Evolutionary conservation across 1,139 yeast species (phyloP).

Genomic region (Saccharomyces hybrid): DNA sequence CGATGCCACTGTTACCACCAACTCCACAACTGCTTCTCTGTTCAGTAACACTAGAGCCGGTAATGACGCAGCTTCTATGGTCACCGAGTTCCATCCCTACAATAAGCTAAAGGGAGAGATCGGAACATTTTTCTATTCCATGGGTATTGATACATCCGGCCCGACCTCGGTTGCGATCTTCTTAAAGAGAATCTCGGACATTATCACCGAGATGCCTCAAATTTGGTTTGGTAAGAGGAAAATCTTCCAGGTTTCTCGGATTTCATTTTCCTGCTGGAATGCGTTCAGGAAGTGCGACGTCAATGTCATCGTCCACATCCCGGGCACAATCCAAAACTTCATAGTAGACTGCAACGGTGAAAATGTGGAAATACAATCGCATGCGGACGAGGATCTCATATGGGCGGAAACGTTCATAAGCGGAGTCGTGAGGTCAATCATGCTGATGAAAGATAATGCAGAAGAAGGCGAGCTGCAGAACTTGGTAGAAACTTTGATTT

Average conservation of each 20-base stretch:
- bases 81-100: constrained; percentile 23
- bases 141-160: constrained; percentile 59
- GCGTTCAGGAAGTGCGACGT: constrained; percentile 70
- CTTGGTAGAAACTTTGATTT: constrained; percentile 53
- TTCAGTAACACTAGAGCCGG: constrained; percentile 4
- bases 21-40: neutral
- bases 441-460: constrained; percentile 64
- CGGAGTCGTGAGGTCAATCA: constrained; percentile 63
- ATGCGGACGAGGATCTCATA: constrained; percentile 35
- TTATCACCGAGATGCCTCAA: constrained; percentile 56
- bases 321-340: constrained; percentile 76
- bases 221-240: constrained; percentile 66
- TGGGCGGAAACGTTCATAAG: constrained; percentile 85
- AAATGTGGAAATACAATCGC: constrained; percentile 26
- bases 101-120: constrained; percentile 30
- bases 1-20: neutral
- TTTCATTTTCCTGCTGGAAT: constrained; percentile 60
- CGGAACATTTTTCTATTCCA: constrained; percentile 37
- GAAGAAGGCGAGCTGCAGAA: constrained; percentile 61
- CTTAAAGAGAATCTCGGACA: constrained; percentile 65
- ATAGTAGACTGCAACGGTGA: constrained; percentile 50
- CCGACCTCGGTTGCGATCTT: constrained; percentile 66
- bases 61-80: constrained; percentile 12
- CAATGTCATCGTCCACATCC: constrained; percentile 63
- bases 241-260: constrained; percentile 70